Evolutionary conservation across 2,329 filamentous ascomycete genomes (phyloP).

Genomic region (Diaporthe helianthi): DNA sequence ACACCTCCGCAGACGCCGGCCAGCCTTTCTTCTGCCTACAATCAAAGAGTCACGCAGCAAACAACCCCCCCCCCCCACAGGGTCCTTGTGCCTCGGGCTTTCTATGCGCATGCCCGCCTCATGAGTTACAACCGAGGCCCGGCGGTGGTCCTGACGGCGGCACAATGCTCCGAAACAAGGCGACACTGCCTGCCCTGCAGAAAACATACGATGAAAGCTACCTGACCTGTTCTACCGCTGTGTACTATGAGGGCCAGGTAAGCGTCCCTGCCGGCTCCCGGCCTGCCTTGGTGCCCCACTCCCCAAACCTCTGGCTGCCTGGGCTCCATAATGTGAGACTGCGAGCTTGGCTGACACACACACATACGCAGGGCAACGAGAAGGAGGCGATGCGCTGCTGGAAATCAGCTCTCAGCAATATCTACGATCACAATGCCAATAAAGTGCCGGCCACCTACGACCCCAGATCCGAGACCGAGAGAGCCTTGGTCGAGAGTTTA

Average conservation of each 20-base stretch:
- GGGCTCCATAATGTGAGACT: not conserved
- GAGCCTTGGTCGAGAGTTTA: slow-evolving; percentile 80
- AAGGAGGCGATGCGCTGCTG: slow-evolving; percentile 89
- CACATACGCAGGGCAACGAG: slow-evolving; percentile 76
- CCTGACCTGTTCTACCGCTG: slow-evolving; percentile 90
- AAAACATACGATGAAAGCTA: slow-evolving; percentile 99
- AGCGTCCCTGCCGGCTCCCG: slow-evolving; percentile 26
- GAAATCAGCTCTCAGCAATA: slow-evolving; percentile 86
- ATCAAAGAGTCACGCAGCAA: slow-evolving; percentile 11
- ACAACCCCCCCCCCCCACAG: not conserved
- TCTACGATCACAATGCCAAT: slow-evolving; percentile 84
- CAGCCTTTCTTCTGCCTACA: not conserved
- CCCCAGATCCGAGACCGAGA: slow-evolving; percentile 82
- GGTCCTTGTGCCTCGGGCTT: not conserved
- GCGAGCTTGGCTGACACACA: slow-evolving; percentile 10
- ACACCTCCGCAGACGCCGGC: not conserved
- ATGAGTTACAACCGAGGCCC: slow-evolving; percentile 15
- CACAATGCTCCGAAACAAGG: slow-evolving; percentile 62
- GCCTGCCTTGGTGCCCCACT: not conserved
- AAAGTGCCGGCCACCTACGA: slow-evolving; percentile 72
- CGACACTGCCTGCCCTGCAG: slow-evolving; percentile 75
- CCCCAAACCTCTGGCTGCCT: slow-evolving; percentile 13
- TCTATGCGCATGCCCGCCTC: slow-evolving; percentile 19
- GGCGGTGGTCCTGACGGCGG: slow-evolving; percentile 33
- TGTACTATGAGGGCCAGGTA: slow-evolving; percentile 95